These are phyloP conservation scores for Colletotrichum sp. DNA, from an alignment of 2,329 filamentous ascomycete species.

Conservation along the genomic window DNA sequence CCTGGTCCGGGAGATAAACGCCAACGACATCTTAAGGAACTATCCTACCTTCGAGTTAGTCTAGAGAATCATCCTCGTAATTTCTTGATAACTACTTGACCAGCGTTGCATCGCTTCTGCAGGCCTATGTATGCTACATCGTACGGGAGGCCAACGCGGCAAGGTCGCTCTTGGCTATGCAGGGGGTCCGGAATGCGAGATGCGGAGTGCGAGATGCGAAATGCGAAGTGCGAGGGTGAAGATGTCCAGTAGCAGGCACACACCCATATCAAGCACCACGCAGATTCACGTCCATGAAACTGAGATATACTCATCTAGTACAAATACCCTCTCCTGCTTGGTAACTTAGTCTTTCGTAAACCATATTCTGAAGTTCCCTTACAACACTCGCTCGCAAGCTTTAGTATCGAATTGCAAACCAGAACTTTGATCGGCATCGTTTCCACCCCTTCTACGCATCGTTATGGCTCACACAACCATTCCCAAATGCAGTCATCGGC, in stretches of 20 bases:
- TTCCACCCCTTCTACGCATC: neutral
- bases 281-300: neutral
- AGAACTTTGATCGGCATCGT: neutral
- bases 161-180: neutral
- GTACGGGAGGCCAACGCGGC: neutral
- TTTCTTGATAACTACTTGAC: neutral
- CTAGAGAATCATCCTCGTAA: neutral
- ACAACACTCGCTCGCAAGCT: neutral
- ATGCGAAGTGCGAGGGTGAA: neutral
- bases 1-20: neutral
- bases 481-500: neutral
- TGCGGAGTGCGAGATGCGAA: neutral
- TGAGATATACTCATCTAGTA: neutral
- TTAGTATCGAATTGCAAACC: neutral
- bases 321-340: neutral
- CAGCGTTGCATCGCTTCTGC: neutral
- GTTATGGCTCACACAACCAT: neutral
- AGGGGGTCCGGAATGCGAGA: neutral
- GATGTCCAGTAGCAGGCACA: neutral
- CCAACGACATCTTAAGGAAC: neutral
- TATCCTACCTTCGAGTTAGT: neutral
- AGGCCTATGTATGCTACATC: neutral
- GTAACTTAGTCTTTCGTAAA: neutral
- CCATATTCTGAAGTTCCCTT: neutral
- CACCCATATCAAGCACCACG: neutral